Base-by-base conservation (phyloP, 805 yeast species). In the Monosporozyma aerobia region DNA sequence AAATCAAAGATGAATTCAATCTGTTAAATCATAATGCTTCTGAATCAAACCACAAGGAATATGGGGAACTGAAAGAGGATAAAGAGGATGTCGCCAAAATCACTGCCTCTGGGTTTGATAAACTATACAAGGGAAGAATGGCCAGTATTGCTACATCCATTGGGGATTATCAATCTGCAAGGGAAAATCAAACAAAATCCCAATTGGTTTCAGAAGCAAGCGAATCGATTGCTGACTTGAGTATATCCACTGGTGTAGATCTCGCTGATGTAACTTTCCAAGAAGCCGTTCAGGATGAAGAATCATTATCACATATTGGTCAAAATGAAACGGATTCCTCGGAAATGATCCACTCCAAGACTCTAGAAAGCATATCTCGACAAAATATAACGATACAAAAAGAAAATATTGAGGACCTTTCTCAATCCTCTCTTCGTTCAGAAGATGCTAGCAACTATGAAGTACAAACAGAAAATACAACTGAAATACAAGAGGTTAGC, bases 61-160 rank as follows among this genome's bases (percentile, higher is more conserved):
- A 13, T 13, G 29, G 23, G 13, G 2, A 43, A 23, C n/a, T 43
- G 3, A 29, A 22, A 25, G 16, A 9, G 4, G 44, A 8, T 43
- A 23, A 22, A 23, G n/a, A 22, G 4, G 30, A 14, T 22, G 23
- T 23, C 5, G 2, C 45, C 4, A 23, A 43, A 5, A 29, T 13
- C n/a, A 13, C 25, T 2, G 16, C 14, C 16, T 13, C 43, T 1
- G 6, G 7, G 1, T 47, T 47, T 47, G 49, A 30, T n/a, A 54
- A 56, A 25, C 54, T 55, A 16, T 60, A 57, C 43, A 46, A 54
- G 3, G 59, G 63, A 5, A 56, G 60, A 27, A 58, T 61, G 25
- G 56, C 59, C 43, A 62, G 67, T 50, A 51, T 63, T 30, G 61
- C 63, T 10, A 63, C 66, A 3, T 57, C 66, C 2, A 59, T 54